Base-by-base conservation (phyloP, 139 green algal genomes). In the Coelastrella sp. region DNA sequence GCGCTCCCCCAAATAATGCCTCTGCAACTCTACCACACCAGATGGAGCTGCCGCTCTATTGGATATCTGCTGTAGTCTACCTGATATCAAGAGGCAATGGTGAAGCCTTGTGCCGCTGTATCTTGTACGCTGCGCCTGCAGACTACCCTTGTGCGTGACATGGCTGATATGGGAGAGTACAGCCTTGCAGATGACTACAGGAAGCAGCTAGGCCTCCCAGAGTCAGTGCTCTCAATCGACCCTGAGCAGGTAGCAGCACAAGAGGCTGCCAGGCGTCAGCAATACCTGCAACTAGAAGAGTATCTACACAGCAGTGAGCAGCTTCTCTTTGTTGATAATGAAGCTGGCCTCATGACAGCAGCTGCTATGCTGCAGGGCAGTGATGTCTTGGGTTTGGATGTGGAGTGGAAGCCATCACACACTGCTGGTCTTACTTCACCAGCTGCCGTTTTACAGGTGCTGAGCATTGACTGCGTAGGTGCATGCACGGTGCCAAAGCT, bases 351-450 rank as follows among this genome's bases (percentile, higher is more conserved):
- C 51, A 34, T 38, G 17, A 23, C n/a, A 50, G 88, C 85, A 0
- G 53, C 60, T 25, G 30, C 48, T 6, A 40, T 77, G 38, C 68
- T 92, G 74, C 25, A 38, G 5, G 67, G 40, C 1, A 86, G 87
- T 15, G 27, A 74, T 1, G 69, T 91, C 27, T 6, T 97, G 23
- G 94, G 93, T 0, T 35, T 97, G 6, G 94, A 97, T 72, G 78
- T 91, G 19, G 94, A 97, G 87, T 97, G 94, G 94, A 86, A 90
- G 81, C 91, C 90, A 23, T 77, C 41, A 62, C 64, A 78, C 32
- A 17, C 23, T 72, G 35, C 35, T 21, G 88, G 84, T 2, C 63
- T 32, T 27, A 34, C 35, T 4, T 53, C 68, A 30, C 78, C 69
- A 25, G 89, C 86, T 3, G 81, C 77, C 25, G 23, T 92, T 25